Base-by-base conservation (phyloP, 1,284 basidiomycete species). In the Lentinula novae-zelandiae region DNA sequence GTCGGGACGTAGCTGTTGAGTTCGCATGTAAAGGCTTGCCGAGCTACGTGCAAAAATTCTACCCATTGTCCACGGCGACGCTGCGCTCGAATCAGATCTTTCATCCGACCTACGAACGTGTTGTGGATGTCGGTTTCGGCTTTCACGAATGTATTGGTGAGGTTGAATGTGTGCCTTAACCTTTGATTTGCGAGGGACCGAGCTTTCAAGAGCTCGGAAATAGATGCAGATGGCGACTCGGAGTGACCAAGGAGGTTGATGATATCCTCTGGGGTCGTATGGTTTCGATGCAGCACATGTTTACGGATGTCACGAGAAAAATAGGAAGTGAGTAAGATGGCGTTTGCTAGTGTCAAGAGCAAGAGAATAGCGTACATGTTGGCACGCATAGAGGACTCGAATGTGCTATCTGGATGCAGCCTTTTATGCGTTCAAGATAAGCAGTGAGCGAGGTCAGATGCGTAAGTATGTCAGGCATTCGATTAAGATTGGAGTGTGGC, bases 141-240 rank as follows among this genome's bases (percentile, higher is more conserved):
- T 59, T 71, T 73, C 56, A 78, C 77, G 55, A 78, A 78, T 0
- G 76, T 76, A 54, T 78, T 78, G 9, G 69, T 70, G 36, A 83
- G 69, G 15, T 65, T 62, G 42, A 85, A 79, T 0, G 80, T 77
- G 0, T 67, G 68, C 1, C 75, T 65, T 0, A 85, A 73, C 0
- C 81, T 74, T 36, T 69, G 55, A 49, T 85, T 85, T 0, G 83
- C 73, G 0, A 58, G 22, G 0, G 82, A 76, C 0, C 82, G 75
- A 1, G 78, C 69, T 0, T 34, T 51, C 1, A 82, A 71, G 1
- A 76, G 65, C 0, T 64, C 62, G 0, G 44, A 44, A 0, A 69
- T 62, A 3, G 69, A 60, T 13, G 52, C 13, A 8, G 63, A 9
- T 0, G 67, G 76, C 27, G 27, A 27, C 27, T 27, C 27, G 27